Conservation (phyloP, 495 filamentous ascomycete genomes). For the Podospora pseudopauciseta region DNA sequence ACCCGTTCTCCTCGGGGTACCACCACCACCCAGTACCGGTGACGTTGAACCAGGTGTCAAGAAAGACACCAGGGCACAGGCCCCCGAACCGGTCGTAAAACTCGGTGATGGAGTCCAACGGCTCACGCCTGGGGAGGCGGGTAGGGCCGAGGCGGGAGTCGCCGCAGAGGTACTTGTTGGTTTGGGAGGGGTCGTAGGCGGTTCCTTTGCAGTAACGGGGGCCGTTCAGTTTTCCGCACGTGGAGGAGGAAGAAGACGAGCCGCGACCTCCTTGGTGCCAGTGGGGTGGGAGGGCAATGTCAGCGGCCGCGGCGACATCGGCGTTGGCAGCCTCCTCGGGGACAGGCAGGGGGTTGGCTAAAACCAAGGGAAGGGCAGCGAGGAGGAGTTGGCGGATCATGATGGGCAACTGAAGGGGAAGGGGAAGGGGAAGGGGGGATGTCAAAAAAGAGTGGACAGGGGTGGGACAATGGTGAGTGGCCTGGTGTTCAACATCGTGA, state of each 20-base stretch:
- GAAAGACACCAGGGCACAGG: slow-evolving; percentile 48
- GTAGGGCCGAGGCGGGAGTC: slow-evolving; percentile 51
- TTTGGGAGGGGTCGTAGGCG: slow-evolving; percentile 29
- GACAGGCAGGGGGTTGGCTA: neutral
- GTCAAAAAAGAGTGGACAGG: neutral
- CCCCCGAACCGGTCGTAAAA: slow-evolving; percentile 48
- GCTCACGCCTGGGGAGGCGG: slow-evolving; percentile 37
- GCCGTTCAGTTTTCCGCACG: slow-evolving; percentile 9
- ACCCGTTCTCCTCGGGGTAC: slow-evolving; percentile 47
- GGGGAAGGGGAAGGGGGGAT: no score
- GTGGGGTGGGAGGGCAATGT: neutral
- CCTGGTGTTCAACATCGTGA: neutral
- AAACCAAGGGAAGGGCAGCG: neutral
- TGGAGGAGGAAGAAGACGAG: neutral
- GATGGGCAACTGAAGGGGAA: neutral
- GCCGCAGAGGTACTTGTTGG: slow-evolving; percentile 45
- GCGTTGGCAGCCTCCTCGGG: neutral
- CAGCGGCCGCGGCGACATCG: neutral
- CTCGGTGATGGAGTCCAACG: slow-evolving; percentile 33
- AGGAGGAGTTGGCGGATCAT: slow-evolving; percentile 5
- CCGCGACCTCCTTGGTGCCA: neutral
- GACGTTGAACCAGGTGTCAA: slow-evolving; percentile 42
- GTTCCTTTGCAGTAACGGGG: slow-evolving; percentile 38
- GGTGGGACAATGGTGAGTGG: neutral
- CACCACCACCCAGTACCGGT: slow-evolving; percentile 35